Evolutionary conservation across 1,284 basidiomycete species (phyloP).

Genomic region (Austroboletus niveus): DNA sequence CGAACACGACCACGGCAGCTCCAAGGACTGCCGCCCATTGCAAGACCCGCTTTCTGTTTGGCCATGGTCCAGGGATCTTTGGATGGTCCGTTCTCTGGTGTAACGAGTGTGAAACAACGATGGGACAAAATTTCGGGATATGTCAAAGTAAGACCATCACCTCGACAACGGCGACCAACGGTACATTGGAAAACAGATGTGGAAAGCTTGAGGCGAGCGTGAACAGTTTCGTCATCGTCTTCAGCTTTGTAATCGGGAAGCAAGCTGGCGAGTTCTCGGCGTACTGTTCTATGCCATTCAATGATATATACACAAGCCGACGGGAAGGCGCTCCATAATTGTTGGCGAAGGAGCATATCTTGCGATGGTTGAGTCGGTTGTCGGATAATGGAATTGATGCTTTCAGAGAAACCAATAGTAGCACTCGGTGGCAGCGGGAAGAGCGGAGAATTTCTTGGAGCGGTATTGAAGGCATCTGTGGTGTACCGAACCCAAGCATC

Average conservation of each 20-base stretch:
- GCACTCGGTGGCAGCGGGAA: slow-evolving; percentile 28
- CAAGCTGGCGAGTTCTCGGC: slow-evolving; percentile 29
- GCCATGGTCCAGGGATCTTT: slow-evolving; percentile 23
- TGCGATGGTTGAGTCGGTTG: slow-evolving; percentile 10
- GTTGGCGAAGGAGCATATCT: slow-evolving; percentile 9
- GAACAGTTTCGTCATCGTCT: slow-evolving; percentile 19
- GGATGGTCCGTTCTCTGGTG: slow-evolving; percentile 5
- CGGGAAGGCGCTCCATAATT: slow-evolving; percentile 19
- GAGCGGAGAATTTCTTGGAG: slow-evolving; percentile 17
- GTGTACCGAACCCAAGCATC: slow-evolving; percentile 28
- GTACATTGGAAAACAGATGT: slow-evolving; percentile 30
- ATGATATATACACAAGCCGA: slow-evolving; percentile 13
- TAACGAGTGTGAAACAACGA: slow-evolving; percentile 27
- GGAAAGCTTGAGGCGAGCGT: slow-evolving; percentile 27
- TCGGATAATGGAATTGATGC: slow-evolving; percentile 25
- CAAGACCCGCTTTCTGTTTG: slow-evolving; percentile 19
- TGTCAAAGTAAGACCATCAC: slow-evolving; percentile 10
- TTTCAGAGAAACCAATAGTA: slow-evolving; percentile 20
- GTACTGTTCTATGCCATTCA: slow-evolving; percentile 25
- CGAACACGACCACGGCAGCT: slow-evolving; percentile 24
- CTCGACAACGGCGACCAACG: slow-evolving; percentile 16
- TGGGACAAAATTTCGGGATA: slow-evolving; percentile 33
- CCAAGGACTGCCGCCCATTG: slow-evolving; percentile 35
- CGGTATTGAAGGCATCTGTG: slow-evolving; percentile 8
- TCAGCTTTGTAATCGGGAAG: slow-evolving; percentile 22